Evolutionary conservation across 2,329 filamentous ascomycete genomes (phyloP), one percentile per base, ranked within the genome.

Genomic region (Paecilomyces niveus): DNA sequence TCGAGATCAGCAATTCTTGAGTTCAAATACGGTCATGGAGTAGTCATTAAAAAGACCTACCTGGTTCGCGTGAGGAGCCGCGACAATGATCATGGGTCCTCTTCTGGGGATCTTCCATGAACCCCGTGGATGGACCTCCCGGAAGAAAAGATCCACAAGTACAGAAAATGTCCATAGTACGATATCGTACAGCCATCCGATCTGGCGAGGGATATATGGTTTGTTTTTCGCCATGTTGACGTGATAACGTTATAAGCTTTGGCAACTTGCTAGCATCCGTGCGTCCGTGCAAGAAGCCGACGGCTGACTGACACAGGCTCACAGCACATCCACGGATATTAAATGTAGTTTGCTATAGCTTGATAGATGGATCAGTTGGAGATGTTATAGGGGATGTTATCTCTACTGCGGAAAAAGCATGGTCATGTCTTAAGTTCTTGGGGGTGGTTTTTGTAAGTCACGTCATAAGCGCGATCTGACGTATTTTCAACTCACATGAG

Each of bases 11-110:
- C 55, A 57, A 31, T 33, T 51, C 10, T n/a, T 8, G n/a, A 7
- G 8, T 35, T n/a, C n/a, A 45, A 6, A 45, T 18, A 9, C 15
- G 15, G 39, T 13, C 39, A 21, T 18, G n/a, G n/a, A n/a, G 8
- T 7, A 18, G 18, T 18, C 15, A 21, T n/a, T 8, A 45, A 7
- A 18, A 45, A 45, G 8, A 21, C 81, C 60, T 77, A 91, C 89
- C 84, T 94, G 91, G 74, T 99, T 99, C 60, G 93, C 93, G 80
- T 99, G 94, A 64, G 94, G 94, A 57, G 93, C 94, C 52, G 92
- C 94, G 65, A 99, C 94, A 69, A 99, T 94, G 60, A 99, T 90
- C 62, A 99, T 85, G 1, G 94, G 92, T 0, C 92, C 94, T 62
- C 85, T 84, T 68, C 89, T 86, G 52, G 94, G 94, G 52, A 99